phyloP scores from a whole-genome alignment of 1,139 yeast species.

The Meyerozyma athensensis region DNA sequence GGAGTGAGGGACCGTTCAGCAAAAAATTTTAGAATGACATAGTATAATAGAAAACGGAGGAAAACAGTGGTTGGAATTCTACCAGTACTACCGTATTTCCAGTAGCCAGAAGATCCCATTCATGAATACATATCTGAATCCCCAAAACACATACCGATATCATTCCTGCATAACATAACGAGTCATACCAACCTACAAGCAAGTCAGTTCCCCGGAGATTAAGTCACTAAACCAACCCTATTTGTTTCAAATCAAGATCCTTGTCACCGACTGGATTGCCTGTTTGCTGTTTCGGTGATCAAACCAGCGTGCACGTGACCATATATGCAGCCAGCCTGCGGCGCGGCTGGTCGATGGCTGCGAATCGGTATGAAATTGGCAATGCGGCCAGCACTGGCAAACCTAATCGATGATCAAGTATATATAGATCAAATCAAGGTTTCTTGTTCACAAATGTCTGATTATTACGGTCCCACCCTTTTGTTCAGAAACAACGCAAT shows the following conservation, averaged over 20 bases:
- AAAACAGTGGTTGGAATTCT: too few relatives aligned
- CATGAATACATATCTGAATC: too few relatives aligned
- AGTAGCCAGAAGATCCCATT: too few relatives aligned
- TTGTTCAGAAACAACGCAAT: conserved; percentile 46
- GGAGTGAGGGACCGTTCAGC: too few relatives aligned
- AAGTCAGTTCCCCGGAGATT: too few relatives aligned
- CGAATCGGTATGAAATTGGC: background rate
- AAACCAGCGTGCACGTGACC: conserved; percentile 4
- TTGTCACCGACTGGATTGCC: background rate
- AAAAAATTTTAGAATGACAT: too few relatives aligned
- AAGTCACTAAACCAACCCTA: too few relatives aligned
- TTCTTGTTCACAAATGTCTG: conserved; percentile 19
- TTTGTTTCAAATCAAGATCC: background rate
- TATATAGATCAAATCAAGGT: background rate
- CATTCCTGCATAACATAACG: too few relatives aligned
- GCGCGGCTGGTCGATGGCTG: conserved; percentile 1
- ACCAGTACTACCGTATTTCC: too few relatives aligned
- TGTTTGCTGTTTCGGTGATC: background rate
- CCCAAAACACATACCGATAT: too few relatives aligned
- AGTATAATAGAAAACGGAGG: too few relatives aligned
- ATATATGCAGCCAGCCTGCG: conserved; percentile 2
- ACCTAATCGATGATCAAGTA: background rate
- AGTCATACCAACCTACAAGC: too few relatives aligned
- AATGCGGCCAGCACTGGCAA: background rate
- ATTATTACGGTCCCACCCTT: conserved; percentile 41